Conservation (phyloP, 129 eudicot genomes). For the Solidago caesia region DNA sequence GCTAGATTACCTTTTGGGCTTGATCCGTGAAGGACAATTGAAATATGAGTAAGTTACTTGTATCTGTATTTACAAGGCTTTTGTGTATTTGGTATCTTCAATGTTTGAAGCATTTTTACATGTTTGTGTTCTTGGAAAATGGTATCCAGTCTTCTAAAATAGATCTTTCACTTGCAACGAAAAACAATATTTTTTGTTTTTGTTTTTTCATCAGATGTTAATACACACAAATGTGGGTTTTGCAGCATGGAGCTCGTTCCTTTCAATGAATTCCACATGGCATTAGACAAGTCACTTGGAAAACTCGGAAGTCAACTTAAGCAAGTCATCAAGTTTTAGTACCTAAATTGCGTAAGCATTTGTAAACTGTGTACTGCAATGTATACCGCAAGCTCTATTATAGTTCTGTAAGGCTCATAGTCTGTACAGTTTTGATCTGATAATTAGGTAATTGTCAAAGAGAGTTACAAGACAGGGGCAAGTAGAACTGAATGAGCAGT, state of each 20-base stretch:
- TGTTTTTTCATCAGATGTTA: neutral
- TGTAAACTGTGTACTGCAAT: neutral
- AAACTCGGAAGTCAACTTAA: constrained; percentile 91
- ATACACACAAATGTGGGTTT: constrained; percentile 10
- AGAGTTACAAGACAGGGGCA: neutral
- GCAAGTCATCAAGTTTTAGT: constrained; percentile 66
- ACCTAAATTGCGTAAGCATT: neutral
- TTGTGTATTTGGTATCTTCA: neutral
- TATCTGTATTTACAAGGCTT: neutral
- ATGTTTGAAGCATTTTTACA: neutral
- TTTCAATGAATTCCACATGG: constrained; percentile 51
- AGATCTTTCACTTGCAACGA: neutral
- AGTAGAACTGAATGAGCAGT: neutral
- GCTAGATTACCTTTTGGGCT: constrained; percentile 73
- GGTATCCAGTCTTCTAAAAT: neutral
- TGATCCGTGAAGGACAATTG: constrained; percentile 60
- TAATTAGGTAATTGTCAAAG: neutral
- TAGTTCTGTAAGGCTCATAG: neutral
- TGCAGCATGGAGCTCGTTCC: constrained; percentile 81
- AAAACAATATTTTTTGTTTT: neutral
- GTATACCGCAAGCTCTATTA: neutral
- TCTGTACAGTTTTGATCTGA: neutral
- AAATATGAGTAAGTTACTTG: constrained; percentile 63
- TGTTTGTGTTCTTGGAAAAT: neutral
- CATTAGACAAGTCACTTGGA: constrained; percentile 85